Evolutionary conservation across 768 basidiomycete species (phyloP), one percentile per base, ranked within the genome.

Genomic region (Lentinula boryana): DNA sequence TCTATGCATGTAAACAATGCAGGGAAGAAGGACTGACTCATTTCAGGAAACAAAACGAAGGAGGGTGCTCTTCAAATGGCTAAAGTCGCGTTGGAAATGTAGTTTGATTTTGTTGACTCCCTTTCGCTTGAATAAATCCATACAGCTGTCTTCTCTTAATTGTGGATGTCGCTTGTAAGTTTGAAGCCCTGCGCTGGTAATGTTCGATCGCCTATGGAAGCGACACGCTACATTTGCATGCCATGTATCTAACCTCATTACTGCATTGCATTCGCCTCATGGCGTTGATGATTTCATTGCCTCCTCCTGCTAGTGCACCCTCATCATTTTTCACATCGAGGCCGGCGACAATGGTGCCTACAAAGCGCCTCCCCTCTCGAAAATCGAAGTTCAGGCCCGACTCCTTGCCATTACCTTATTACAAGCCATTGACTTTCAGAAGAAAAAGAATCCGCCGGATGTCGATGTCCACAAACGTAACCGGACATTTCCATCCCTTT

Each of bases 51-150:
- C 73, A 86, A 89, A 72, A 94, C 95, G 1, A 91, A 84, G 75
- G 91, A 91, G 43, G 96, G 96, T 23, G 92, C 91, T 1, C 73
- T 98, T 67, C 75, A 79, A 68, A 84, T 98, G 69, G 95, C 95
- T 5, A 79, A 78, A 71, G 75, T 81, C 62, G 89, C 91, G 21
- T 73, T 95, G 62, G 67, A 67, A 10, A 69, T 77, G 72, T 80
- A 68, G 65, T n/a, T 35, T 13, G 9, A 27, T 51, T 21, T 27
- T 18, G 27, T 27, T 27, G 27, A 27, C 27, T 33, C 13, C 2
- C 16, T 51, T 35, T 13, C 2, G 13, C n/a, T 48, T 41, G 33
- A 4, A 58, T 9, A 58, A 8, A 32, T 27, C 41, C n/a, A n/a
- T 38, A 9, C 12, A 27, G 15, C n/a, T 15, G 7, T 51, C 31